These are phyloP conservation scores for Xylaria arbuscula DNA, from an alignment of 2,329 filamentous ascomycete genomes.

Conservation along the genomic window DNA sequence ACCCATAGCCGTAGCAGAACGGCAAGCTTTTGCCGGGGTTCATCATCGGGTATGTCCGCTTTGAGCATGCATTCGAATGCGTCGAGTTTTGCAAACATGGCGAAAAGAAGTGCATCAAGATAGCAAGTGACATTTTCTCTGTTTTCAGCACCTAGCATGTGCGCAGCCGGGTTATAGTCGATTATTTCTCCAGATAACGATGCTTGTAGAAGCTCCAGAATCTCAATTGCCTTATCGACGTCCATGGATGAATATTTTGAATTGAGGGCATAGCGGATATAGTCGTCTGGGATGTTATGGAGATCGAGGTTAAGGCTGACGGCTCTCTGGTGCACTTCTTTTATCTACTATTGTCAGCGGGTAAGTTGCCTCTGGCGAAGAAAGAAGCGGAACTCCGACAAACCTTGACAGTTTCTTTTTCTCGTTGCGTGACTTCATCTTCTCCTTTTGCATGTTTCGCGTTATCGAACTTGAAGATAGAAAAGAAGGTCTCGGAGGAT, in stretches of 20 bases:
- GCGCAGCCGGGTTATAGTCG: conserved; percentile 76
- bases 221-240: conserved; percentile 76
- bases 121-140: conserved; percentile 91
- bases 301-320: conserved; percentile 57
- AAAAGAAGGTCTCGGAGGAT: conserved; percentile 68
- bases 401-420: conserved; percentile 57
- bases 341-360: conserved; percentile 46
- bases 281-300: conserved; percentile 64
- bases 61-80: conserved; percentile 95
- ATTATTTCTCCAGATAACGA: conserved; percentile 83
- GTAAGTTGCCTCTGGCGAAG: conserved; percentile 6
- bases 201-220: conserved; percentile 82
- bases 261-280: conserved; percentile 65
- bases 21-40: conserved; percentile 77
- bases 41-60: conserved; percentile 75
- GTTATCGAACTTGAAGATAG: conserved; percentile 72
- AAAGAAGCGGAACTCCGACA: conserved; percentile 17
- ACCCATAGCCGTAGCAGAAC: conserved; percentile 88
- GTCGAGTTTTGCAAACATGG: conserved; percentile 92
- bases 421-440: conserved; percentile 57
- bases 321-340: conserved; percentile 50
- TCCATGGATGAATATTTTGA: conserved; percentile 75
- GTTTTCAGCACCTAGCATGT: conserved; percentile 88
- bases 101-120: conserved; percentile 88
- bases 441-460: conserved; percentile 63